phyloP scores from a whole-genome alignment of 768 basidiomycete genomes.

The Boletus tylopilopsis region DNA sequence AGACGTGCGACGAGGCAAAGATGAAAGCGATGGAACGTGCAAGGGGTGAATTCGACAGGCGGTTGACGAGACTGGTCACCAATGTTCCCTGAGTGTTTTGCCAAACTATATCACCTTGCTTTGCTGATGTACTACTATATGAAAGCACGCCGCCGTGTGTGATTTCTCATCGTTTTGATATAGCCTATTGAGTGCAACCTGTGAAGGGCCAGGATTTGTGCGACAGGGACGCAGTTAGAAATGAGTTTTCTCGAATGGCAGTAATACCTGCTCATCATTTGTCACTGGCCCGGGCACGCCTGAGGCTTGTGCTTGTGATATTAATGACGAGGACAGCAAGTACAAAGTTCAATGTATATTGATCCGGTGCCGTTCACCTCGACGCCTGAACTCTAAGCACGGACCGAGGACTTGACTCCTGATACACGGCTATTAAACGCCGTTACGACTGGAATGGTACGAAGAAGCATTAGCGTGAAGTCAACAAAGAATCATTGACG shows the following conservation, averaged over 20 bases:
- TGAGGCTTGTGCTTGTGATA: not conserved
- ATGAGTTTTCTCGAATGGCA: no score
- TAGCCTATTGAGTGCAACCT: no score
- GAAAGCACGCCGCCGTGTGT: no score
- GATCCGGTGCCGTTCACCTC: not conserved
- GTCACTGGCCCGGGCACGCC: not conserved
- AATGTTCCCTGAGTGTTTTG: not conserved
- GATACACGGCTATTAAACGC: not conserved
- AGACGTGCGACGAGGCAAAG: constrained; percentile 12
- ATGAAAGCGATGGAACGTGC: constrained; percentile 4
- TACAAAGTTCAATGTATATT: not conserved
- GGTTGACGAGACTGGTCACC: not conserved
- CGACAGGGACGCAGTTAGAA: no score
- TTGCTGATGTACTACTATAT: not conserved
- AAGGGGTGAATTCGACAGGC: constrained; percentile 9
- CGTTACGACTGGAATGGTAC: no score
- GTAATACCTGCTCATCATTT: not conserved
- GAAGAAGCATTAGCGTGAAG: no score
- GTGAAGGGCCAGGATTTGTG: no score
- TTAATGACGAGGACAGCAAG: not conserved
- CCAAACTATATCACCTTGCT: not conserved
- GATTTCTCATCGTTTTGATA: no score
- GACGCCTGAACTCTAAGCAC: not conserved
- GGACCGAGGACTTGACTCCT: not conserved
- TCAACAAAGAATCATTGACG: no score